phyloP scores from a whole-genome alignment of 805 yeast species.

The Metschnikowia gelsemii region DNA sequence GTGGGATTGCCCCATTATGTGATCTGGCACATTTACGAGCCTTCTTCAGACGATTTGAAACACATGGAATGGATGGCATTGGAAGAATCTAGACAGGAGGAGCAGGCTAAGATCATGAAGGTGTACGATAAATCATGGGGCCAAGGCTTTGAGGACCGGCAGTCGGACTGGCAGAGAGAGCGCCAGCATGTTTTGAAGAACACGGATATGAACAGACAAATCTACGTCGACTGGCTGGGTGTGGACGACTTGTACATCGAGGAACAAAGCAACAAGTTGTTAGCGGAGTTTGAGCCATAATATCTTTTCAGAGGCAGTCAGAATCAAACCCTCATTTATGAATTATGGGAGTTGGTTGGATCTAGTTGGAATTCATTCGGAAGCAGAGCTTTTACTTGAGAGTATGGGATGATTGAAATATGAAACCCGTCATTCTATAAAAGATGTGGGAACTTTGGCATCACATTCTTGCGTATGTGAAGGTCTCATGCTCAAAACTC shows the following conservation, averaged over 20 bases:
- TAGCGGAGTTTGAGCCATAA: constrained; percentile 44
- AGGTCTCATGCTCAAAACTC: too few relatives aligned
- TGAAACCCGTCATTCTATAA: too few relatives aligned
- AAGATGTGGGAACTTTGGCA: too few relatives aligned
- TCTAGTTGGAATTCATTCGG: too few relatives aligned
- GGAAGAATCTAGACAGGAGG: constrained; percentile 66
- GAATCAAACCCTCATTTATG: too few relatives aligned
- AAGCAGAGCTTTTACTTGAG: too few relatives aligned
- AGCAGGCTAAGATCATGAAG: constrained; percentile 60
- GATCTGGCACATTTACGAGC: constrained; percentile 89
- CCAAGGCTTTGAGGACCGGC: constrained; percentile 74
- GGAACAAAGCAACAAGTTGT: constrained; percentile 27
- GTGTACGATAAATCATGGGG: constrained; percentile 73
- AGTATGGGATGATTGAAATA: too few relatives aligned
- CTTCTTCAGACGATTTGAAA: constrained; percentile 84
- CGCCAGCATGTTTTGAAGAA: constrained; percentile 70
- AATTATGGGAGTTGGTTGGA: too few relatives aligned
- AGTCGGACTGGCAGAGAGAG: constrained; percentile 70
- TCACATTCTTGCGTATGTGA: too few relatives aligned
- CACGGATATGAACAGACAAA: constrained; percentile 59
- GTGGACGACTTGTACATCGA: constrained; percentile 46
- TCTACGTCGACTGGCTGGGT: constrained; percentile 70
- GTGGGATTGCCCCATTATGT: constrained; percentile 92
- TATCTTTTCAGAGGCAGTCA: too few relatives aligned
- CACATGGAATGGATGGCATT: constrained; percentile 89